phyloP scores from a whole-genome alignment of 129 eudicot genomes.

The Solidago caesia region DNA sequence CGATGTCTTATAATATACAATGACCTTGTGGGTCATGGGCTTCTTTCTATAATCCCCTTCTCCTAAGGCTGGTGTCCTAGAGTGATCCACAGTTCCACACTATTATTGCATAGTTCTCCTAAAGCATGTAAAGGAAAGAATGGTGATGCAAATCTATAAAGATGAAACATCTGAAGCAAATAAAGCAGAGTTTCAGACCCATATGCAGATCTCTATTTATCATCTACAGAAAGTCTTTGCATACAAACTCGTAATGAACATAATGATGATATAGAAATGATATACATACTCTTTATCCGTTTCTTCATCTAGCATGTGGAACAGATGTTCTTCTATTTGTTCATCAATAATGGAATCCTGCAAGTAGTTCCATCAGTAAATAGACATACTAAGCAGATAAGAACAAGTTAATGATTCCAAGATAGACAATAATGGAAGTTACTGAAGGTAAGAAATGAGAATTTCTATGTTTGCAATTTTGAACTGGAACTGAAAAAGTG shows the following conservation, averaged over 20 bases:
- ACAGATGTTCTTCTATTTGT: conserved; percentile 85
- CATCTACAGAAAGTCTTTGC: conserved; percentile 8
- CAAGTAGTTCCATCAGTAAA: conserved; percentile 32
- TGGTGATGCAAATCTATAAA: background rate
- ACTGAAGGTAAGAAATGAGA: background rate
- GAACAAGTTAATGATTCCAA: conserved; percentile 21
- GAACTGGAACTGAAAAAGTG: conserved; percentile 1
- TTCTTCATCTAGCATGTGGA: conserved; percentile 96
- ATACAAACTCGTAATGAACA: conserved; percentile 11
- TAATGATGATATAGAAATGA: conserved; percentile 17
- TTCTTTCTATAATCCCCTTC: background rate
- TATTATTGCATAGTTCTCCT: background rate
- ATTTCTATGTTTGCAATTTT: background rate
- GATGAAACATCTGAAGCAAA: conserved; percentile 19
- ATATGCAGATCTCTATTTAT: background rate
- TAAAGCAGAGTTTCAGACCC: conserved; percentile 10
- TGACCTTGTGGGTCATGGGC: background rate
- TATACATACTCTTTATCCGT: conserved; percentile 80
- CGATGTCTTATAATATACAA: background rate
- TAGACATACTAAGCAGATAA: conserved; percentile 7
- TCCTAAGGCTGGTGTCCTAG: background rate
- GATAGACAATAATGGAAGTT: background rate
- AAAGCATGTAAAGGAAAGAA: background rate
- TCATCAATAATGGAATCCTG: conserved; percentile 86
- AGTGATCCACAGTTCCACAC: conserved; percentile 2